Evolutionary conservation across 768 basidiomycete species (phyloP).

Genomic region (Fomitopsis serialis): DNA sequence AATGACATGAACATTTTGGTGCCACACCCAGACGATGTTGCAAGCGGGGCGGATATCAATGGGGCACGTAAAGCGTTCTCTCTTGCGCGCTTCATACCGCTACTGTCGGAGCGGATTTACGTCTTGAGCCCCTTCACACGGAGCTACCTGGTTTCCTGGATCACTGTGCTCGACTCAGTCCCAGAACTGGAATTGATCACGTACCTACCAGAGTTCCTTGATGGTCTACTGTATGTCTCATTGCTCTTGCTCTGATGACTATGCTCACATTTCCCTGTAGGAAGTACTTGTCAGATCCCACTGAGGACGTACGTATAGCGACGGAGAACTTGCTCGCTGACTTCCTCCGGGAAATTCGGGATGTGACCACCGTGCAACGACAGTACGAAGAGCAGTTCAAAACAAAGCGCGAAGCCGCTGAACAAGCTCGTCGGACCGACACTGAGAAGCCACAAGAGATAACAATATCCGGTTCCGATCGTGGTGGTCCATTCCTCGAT

Average conservation of each 20-base stretch:
- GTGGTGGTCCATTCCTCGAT: slow-evolving; percentile 48
- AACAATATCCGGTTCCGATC: slow-evolving; percentile 51
- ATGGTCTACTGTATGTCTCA: slow-evolving; percentile 75
- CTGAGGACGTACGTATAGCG: slow-evolving; percentile 85
- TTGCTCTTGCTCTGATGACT: slow-evolving; percentile 1
- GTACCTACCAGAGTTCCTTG: slow-evolving; percentile 91
- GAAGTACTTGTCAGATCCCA: slow-evolving; percentile 94
- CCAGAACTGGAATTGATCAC: slow-evolving; percentile 94
- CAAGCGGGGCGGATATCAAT: slow-evolving; percentile 30
- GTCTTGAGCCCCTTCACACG: slow-evolving; percentile 94
- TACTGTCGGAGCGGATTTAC: slow-evolving; percentile 89
- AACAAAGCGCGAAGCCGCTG: slow-evolving; percentile 32
- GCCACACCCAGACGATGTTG: slow-evolving; percentile 49
- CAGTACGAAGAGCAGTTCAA: slow-evolving; percentile 53
- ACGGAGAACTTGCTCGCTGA: slow-evolving; percentile 87
- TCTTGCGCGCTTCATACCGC: slow-evolving; percentile 88
- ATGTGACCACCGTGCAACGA: slow-evolving; percentile 72
- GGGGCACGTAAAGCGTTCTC: slow-evolving; percentile 80
- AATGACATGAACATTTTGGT: slow-evolving; percentile 56
- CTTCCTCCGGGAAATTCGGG: slow-evolving; percentile 86
- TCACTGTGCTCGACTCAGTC: slow-evolving; percentile 90
- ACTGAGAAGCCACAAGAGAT: slow-evolving; percentile 46
- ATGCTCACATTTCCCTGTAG: slow-evolving; percentile 34
- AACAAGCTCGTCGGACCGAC: slow-evolving; percentile 39
- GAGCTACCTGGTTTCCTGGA: slow-evolving; percentile 96